Base-by-base conservation (phyloP, 495 filamentous ascomycete genomes). In the Pseudoneurospora amorphoporcata region DNA sequence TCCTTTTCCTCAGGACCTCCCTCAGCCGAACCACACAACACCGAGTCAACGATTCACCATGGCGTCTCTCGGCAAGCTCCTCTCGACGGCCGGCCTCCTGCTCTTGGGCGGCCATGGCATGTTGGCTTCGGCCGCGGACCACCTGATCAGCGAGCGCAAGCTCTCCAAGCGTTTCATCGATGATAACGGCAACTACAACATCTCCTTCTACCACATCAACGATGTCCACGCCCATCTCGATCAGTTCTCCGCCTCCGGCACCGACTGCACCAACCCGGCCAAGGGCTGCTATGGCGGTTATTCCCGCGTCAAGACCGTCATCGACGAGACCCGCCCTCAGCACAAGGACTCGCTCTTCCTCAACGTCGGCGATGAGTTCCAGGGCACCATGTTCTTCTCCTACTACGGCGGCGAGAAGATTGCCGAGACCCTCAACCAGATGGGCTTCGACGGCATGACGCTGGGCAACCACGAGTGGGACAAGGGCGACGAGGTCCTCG, bases 201-300 rank as follows among this genome's bases (percentile, higher is more conserved):
- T 89, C 65, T 87, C 86, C 5, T 87, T 89, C 78, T 90, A 88
- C 76, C 88, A 89, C 76, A 80, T 89, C 79, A 90, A 90, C 76
- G 88, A 89, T 75, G 87, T 90, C 1, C 88, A 90, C 73, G 84
- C 87, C 39, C 87, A 88, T 74, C 81, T 90, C 8, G 87, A 89
- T 73, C 75, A 89, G 77, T 89, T 87, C 76, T 80, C 84, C 10
- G 80, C 83, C 35, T 85, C 85, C 0, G 88, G 88, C 35, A 83
- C 86, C 9, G 86, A 88, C 74, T 89, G 88, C 78, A 82, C 82
- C 1, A 72, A 79, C 35, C 83, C 85, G 1, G 77, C 81, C 35
- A 79, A 79, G 43, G 88, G 87, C 8, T 89, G 87, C 74, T 88
- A 81, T 71, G 88, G 87, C n/a, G 87, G 88, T 2, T 89, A 90